phyloP scores from a whole-genome alignment of 2,329 filamentous ascomycete genomes.

The Cercospora berteroae region DNA sequence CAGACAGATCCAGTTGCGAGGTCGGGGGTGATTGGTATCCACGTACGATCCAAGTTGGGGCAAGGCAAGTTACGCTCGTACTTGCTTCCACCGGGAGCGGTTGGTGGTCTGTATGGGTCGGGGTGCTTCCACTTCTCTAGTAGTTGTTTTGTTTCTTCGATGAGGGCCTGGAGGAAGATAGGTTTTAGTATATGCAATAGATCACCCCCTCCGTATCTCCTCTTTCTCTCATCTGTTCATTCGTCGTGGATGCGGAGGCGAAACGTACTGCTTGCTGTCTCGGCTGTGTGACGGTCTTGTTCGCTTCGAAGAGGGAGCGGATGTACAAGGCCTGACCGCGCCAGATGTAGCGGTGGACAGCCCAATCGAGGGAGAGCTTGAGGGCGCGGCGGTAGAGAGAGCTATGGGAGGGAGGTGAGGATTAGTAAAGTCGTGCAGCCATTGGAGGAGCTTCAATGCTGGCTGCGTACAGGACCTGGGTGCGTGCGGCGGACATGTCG shows the following conservation, averaged over 20 bases:
- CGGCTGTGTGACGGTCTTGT: constrained; percentile 78
- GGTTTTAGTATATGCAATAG: not conserved
- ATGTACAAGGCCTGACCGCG: constrained; percentile 95
- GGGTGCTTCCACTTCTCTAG: constrained; percentile 96
- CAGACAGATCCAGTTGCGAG: not conserved
- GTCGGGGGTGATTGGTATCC: not conserved
- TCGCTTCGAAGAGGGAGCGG: constrained; percentile 89
- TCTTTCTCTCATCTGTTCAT: not conserved
- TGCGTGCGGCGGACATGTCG: constrained; percentile 37
- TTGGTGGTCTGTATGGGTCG: constrained; percentile 85
- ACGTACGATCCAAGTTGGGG: constrained; percentile 76
- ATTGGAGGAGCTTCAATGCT: not conserved
- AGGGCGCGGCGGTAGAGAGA: constrained; percentile 85
- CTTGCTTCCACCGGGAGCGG: constrained; percentile 93
- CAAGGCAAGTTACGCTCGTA: constrained; percentile 89
- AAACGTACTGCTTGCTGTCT: constrained; percentile 76
- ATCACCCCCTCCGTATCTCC: not conserved
- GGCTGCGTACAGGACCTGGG: constrained; percentile 32
- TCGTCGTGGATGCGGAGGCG: not conserved
- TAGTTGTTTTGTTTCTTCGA: constrained; percentile 83
- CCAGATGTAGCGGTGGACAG: constrained; percentile 89
- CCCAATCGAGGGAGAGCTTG: constrained; percentile 93
- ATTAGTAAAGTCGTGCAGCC: constrained; percentile 1
- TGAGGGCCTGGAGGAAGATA: constrained; percentile 60
- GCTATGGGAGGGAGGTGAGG: constrained; percentile 40